These are phyloP conservation scores for Silene noctiflora DNA, from an alignment of 179 eudicot genomes.

Conservation along the genomic window DNA sequence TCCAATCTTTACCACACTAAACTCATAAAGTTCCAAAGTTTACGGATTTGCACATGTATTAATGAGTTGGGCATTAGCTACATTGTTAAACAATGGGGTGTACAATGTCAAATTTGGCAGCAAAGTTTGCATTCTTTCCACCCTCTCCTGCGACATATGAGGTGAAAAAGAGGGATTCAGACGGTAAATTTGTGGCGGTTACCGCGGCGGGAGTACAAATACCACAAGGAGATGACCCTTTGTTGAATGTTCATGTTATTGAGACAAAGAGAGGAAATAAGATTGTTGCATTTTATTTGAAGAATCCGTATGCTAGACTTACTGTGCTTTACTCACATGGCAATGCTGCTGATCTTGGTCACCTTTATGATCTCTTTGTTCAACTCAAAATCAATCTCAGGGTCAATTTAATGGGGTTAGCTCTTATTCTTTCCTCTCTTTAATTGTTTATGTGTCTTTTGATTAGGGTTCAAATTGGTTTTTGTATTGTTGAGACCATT, in stretches of 20 bases:
- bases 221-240: constrained; percentile 54
- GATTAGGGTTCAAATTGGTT: too few species aligned
- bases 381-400: constrained; percentile 96
- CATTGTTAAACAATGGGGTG: constrained; percentile 56
- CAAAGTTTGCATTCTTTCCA: constrained; percentile 93
- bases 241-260: constrained; percentile 59
- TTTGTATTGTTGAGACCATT: too few species aligned
- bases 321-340: constrained; percentile 91
- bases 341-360: constrained; percentile 97
- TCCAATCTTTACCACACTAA: too few species aligned
- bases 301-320: constrained; percentile 76
- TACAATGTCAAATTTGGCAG: constrained; percentile 64
- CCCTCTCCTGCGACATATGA: constrained; percentile 83
- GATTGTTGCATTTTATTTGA: constrained; percentile 75
- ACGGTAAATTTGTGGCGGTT: constrained; percentile 60
- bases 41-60: background rate
- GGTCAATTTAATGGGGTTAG: constrained; percentile 82
- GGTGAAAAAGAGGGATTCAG: constrained; percentile 50
- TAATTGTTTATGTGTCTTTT: background rate
- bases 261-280: constrained; percentile 76
- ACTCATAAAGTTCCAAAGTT: too few species aligned
- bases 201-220: constrained; percentile 48
- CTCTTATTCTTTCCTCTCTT: background rate
- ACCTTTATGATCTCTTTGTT: constrained; percentile 87
- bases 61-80: background rate